Base-by-base conservation (phyloP, 78 protist species). In the Speleostelium caveatum region DNA sequence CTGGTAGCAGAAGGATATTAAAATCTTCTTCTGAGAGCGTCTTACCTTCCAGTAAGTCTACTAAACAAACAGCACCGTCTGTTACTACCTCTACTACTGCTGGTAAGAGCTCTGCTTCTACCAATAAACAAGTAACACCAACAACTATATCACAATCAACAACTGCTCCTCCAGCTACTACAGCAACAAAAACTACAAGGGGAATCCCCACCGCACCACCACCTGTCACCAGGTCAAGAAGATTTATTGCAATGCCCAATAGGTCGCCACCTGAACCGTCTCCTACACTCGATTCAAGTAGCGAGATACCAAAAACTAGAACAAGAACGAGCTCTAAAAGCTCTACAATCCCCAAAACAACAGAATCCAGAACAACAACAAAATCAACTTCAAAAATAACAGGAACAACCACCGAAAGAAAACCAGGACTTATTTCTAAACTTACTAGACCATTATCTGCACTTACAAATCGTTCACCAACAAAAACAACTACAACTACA, bases 171-270 rank as follows among this genome's bases (percentile, higher is more conserved):
- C 10, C 67, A 61, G 10, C 28, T 21, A 10, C 67, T 7, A 28
- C 67, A 21, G 10, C 67, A 61, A 61, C 67, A 61, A 61, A 17
- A 61, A 28, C 67, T 22, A 61, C 67, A 61, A 21, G 35, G 17
- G 8, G 35, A 21, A 61, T 16, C 8, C 8, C 28, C 10, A 61
- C n/a, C 10, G 7, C 67, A 61, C 17, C 67, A 26, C 17, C 67
- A 17, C n/a, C n/a, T n/a, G n/a, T n/a, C n/a, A n/a, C n/a, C n/a
- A n/a, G n/a, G n/a, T n/a, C n/a, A n/a, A n/a, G n/a, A n/a, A n/a
- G n/a, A n/a, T n/a, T n/a, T n/a, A n/a, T n/a, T n/a, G n/a, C n/a
- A n/a, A n/a, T n/a, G n/a, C n/a, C n/a, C n/a, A n/a, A n/a, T n/a
- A n/a, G n/a, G n/a, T n/a, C n/a, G n/a, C n/a, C n/a, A n/a, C n/a